Conservation (phyloP, 495 filamentous ascomycete species). For the Aspergillus sclerotiicarbonarius region DNA sequence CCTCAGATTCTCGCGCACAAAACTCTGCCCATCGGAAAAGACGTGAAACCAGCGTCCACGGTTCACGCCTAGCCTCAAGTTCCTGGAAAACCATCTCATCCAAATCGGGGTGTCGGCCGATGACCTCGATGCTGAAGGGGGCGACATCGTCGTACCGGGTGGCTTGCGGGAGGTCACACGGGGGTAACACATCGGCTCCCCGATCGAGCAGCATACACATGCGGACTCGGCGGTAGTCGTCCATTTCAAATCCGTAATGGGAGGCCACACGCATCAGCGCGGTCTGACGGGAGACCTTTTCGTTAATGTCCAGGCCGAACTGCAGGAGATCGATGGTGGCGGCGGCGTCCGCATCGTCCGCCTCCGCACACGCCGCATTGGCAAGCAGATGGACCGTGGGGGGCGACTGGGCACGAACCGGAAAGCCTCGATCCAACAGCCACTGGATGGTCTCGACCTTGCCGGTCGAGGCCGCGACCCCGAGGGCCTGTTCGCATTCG, state of each 20-base stretch:
- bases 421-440: background rate
- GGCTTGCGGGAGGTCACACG: no score
- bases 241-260: no score
- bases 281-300: background rate
- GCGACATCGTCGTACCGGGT: background rate
- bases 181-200: background rate
- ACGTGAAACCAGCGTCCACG: background rate
- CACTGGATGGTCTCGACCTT: background rate
- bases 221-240: background rate
- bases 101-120: background rate
- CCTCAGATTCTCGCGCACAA: background rate
- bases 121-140: background rate
- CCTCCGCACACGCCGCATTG: background rate
- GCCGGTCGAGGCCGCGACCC: background rate
- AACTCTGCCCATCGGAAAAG: background rate
- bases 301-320: background rate
- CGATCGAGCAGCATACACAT: background rate
- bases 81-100: background rate
- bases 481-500: background rate
- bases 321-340: background rate
- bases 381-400: background rate
- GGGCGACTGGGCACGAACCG: background rate
- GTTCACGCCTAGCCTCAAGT: background rate
- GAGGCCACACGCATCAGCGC: background rate
- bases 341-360: background rate